Conservation (phyloP, 1,284 basidiomycete species). For the Spongiforma sp. region DNA sequence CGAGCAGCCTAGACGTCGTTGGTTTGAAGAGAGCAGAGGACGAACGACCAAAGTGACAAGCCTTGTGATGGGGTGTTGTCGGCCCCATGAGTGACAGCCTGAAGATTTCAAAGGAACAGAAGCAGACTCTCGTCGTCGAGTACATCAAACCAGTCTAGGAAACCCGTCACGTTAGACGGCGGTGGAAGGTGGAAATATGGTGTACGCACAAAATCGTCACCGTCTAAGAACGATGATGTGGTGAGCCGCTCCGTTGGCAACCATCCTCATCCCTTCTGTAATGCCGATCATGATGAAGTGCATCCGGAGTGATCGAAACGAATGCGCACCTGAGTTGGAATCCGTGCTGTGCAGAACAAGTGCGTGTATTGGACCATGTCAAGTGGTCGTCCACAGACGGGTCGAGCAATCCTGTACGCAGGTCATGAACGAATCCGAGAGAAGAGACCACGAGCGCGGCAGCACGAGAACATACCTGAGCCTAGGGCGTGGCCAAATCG, state of each 20-base stretch:
- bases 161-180: neutral
- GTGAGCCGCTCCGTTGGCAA: constrained; percentile 70
- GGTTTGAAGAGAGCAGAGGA: neutral
- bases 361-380: constrained; percentile 96
- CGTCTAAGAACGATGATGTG: constrained; percentile 91
- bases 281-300: constrained; percentile 4
- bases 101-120: constrained; percentile 83
- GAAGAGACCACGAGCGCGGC: constrained; percentile 90
- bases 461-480: no score
- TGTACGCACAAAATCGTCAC: constrained; percentile 89
- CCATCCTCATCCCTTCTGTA: constrained; percentile 92
- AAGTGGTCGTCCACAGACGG: constrained; percentile 81
- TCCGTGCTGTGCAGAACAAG: constrained; percentile 92
- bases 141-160: constrained; percentile 90
- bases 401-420: constrained; percentile 81
- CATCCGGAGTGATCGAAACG: neutral
- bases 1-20: constrained; percentile 63
- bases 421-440: constrained; percentile 94
- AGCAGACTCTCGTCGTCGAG: constrained; percentile 88
- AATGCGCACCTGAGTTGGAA: constrained; percentile 83
- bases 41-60: constrained; percentile 33
- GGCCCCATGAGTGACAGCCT: constrained; percentile 90
- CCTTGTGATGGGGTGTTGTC: constrained; percentile 83
- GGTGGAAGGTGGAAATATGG: neutral
- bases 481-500: no score